A percentile compares a stretch with the other conserved stretches of the same genome.
These are phyloP conservation scores for Penicillium samsonianum DNA, from an alignment of 495 filamentous ascomycete genomes.

Conservation along the genomic window DNA sequence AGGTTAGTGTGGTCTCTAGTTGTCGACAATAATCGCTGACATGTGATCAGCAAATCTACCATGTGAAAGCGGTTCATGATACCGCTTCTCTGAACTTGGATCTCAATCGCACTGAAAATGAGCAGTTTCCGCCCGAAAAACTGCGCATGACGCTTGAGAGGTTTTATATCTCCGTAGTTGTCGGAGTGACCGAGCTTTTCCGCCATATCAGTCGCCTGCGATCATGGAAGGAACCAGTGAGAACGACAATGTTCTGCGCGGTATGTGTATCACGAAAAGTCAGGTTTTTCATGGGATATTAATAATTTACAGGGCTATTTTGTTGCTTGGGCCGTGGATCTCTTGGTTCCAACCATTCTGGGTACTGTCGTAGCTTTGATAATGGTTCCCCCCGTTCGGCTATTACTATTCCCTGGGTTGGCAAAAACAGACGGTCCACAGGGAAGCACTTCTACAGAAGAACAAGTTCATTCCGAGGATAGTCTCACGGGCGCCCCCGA, in stretches of 20 bases:
- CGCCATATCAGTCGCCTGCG: slow-evolving; percentile 77
- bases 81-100: slow-evolving; percentile 64
- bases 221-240: slow-evolving; percentile 73
- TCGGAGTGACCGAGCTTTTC: slow-evolving; percentile 63
- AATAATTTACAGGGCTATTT: slow-evolving; percentile 60
- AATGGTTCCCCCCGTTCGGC: slow-evolving; percentile 62
- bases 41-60: slow-evolving; percentile 75
- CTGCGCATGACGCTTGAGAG: slow-evolving; percentile 77
- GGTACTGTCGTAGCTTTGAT: slow-evolving; percentile 64
- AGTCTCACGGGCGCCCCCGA: slow-evolving; percentile 81
- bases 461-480: slow-evolving; percentile 72
- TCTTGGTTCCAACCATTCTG: slow-evolving; percentile 65
- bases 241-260: slow-evolving; percentile 67
- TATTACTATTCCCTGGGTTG: slow-evolving; percentile 71
- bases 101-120: slow-evolving; percentile 76
- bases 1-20: slow-evolving; percentile 48
- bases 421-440: slow-evolving; percentile 59
- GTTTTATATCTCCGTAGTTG: slow-evolving; percentile 78
- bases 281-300: background rate
- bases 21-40: slow-evolving; percentile 14
- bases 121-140: slow-evolving; percentile 86
- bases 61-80: slow-evolving; percentile 69
- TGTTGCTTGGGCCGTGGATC: slow-evolving; percentile 71
- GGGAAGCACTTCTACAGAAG: slow-evolving; percentile 67
- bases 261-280: slow-evolving; percentile 37